Percentiles rank a stretch among this genome's conserved stretches.
These are phyloP conservation scores for Podospora tetraspora DNA, from an alignment of 495 filamentous ascomycete genomes.

Conservation along the genomic window DNA sequence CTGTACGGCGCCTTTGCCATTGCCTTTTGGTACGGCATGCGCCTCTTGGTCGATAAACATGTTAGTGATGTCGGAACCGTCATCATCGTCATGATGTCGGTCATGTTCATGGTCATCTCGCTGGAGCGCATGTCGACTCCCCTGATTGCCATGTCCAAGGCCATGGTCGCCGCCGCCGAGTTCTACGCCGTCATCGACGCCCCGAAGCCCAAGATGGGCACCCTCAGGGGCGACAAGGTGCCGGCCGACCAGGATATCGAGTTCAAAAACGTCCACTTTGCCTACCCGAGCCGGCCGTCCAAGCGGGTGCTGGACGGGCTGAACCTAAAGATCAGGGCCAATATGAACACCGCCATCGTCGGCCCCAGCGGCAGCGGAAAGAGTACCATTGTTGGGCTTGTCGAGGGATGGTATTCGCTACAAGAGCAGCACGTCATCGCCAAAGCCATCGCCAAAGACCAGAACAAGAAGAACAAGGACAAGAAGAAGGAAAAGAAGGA, in stretches of 20 bases:
- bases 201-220: slow-evolving; percentile 40
- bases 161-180: slow-evolving; percentile 49
- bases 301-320: slow-evolving; percentile 55
- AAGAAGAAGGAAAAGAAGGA: slow-evolving; percentile 38
- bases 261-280: slow-evolving; percentile 56
- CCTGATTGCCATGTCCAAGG: slow-evolving; percentile 47
- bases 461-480: slow-evolving; percentile 36
- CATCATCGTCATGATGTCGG: slow-evolving; percentile 50
- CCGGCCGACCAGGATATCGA: slow-evolving; percentile 51
- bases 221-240: slow-evolving; percentile 42
- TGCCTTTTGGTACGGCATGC: slow-evolving; percentile 51
- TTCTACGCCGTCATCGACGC: slow-evolving; percentile 56
- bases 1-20: slow-evolving; percentile 41
- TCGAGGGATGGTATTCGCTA: slow-evolving; percentile 90
- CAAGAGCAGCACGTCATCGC: slow-evolving; percentile 45
- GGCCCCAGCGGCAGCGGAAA: slow-evolving; percentile 84
- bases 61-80: slow-evolving; percentile 42
- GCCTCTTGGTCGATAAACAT: slow-evolving; percentile 34
- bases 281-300: slow-evolving; percentile 64
- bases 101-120: slow-evolving; percentile 51
- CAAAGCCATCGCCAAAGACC: slow-evolving; percentile 42
- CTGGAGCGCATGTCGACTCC: slow-evolving; percentile 50
- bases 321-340: slow-evolving; percentile 57
- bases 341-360: slow-evolving; percentile 83
- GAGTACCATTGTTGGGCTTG: slow-evolving; percentile 82